These are phyloP conservation scores for Linderniella brevidens DNA, from an alignment of 257 asterid species.

Conservation along the genomic window DNA sequence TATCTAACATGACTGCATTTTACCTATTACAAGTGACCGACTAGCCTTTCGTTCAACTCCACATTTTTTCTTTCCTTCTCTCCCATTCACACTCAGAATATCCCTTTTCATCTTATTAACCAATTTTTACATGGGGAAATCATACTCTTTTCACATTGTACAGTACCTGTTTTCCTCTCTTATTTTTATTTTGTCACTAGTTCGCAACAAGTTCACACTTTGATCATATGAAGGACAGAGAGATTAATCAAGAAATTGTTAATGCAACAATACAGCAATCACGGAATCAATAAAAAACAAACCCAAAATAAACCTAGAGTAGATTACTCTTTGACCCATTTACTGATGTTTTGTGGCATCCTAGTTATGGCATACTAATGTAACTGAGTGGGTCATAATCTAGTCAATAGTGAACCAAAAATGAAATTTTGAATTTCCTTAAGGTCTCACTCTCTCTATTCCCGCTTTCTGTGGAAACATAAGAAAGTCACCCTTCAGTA, in stretches of 20 bases:
- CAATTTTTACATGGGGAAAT: slow-evolving; percentile 24
- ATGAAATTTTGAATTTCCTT: no score
- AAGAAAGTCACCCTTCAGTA: no score
- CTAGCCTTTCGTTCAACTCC: slow-evolving; percentile 1
- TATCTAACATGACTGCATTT: slow-evolving; percentile 1
- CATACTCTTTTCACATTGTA: slow-evolving; percentile 8
- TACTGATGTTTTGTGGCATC: no score
- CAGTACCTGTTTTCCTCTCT: slow-evolving; percentile 7
- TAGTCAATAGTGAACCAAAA: no score
- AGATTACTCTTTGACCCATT: neutral
- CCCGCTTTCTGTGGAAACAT: no score
- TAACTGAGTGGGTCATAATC: no score
- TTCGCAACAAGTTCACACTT: slow-evolving; percentile 9
- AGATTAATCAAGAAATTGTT: slow-evolving; percentile 13
- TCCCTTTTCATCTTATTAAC: slow-evolving; percentile 9
- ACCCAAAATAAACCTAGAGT: slow-evolving; percentile 43
- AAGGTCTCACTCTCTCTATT: no score
- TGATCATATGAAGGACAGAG: slow-evolving; percentile 16
- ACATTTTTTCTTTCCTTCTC: neutral
- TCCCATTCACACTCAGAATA: slow-evolving; percentile 9
- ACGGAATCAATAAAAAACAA: slow-evolving; percentile 34
- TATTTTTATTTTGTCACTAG: neutral
- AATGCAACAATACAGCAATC: slow-evolving; percentile 41
- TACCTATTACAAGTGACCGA: slow-evolving; percentile 7
- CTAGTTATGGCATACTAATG: no score